Evolutionary conservation across 495 filamentous ascomycete genomes (phyloP), one percentile per base, ranked within the genome.

Genomic region (Daldinia grandis): DNA sequence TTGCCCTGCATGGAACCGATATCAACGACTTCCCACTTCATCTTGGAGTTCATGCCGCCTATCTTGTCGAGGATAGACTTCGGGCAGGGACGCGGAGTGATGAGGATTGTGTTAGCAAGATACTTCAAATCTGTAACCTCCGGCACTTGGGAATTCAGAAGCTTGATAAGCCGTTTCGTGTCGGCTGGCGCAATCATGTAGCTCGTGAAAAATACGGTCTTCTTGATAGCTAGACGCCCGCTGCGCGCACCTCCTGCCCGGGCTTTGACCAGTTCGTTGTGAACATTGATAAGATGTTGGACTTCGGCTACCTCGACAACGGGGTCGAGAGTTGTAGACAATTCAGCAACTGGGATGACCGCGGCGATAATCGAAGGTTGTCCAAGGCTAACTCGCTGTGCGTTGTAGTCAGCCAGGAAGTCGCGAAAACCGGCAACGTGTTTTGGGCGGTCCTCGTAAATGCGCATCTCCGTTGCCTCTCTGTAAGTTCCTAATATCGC

Each of bases 171-270:
- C 50, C 85, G 86, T 64, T 90, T 85, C 4, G 91, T 90, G 73
- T 93, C 91, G 30, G 85, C 75, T 49, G 86, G 81, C 25, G 86
- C 84, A 75, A 99, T 89, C 69, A 97, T 84, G 80, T 98, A 98
- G 40, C 93, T 94, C n/a, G 95, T 97, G 82, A 92, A 98, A 81
- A 95, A 93, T 54, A 97, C 89, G 12, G 89, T 91, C 66, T 93
- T 93, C 78, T 90, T 94, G 76, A 99, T 93, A 57, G 87, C 81
- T 49, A 94, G 75, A 72, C 83, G 84, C 42, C 80, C 24, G 12
- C 14, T 75, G 40, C 78, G 77, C 10, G 33, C 33, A 42, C 71
- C 67, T 50, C 74, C 72, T 15, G 73, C 69, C 35, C 80, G 68
- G 28, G 71, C 72, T 17, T 66, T 57, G 51, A 90, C 74, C 17